Conservation (phyloP, 2,329 filamentous ascomycete genomes). For the Cryphonectria naterciae region DNA sequence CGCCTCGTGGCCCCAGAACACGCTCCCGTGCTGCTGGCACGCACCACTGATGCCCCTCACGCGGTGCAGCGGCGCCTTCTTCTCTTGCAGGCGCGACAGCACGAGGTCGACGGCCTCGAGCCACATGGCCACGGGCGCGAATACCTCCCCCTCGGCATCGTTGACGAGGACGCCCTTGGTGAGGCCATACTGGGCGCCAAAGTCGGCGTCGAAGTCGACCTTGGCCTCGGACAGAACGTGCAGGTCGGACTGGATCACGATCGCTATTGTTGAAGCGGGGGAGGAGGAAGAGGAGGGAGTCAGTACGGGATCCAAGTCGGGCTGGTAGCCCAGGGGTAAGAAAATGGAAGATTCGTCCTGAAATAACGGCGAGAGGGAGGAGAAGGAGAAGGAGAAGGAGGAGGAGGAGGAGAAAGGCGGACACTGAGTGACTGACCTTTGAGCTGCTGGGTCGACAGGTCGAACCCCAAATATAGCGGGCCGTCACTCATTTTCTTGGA, state of each 20-base stretch:
- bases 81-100: slow-evolving; percentile 69
- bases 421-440: slow-evolving; percentile 65
- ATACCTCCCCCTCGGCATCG: slow-evolving; percentile 83
- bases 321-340: not conserved
- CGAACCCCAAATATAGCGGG: slow-evolving; percentile 86
- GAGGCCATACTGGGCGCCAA: slow-evolving; percentile 72
- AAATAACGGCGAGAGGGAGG: too few relatives aligned
- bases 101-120: slow-evolving; percentile 90
- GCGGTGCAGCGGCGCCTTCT: slow-evolving; percentile 71
- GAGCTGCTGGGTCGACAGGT: slow-evolving; percentile 94
- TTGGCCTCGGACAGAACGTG: slow-evolving; percentile 83
- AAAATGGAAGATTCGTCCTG: not conserved
- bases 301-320: slow-evolving; percentile 8
- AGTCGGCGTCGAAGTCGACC: slow-evolving; percentile 92
- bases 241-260: slow-evolving; percentile 83
- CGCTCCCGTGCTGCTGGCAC: slow-evolving; percentile 96
- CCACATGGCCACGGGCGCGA: slow-evolving; percentile 91
- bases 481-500: slow-evolving; percentile 36
- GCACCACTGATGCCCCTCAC: slow-evolving; percentile 87
- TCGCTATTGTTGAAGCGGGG: slow-evolving; percentile 52
- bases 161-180: slow-evolving; percentile 87
- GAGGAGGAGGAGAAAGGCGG: not conserved
- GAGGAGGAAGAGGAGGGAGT: slow-evolving; percentile 1
- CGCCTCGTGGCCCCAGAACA: slow-evolving; percentile 82
- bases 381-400: too few relatives aligned